phyloP scores from a whole-genome alignment of 345 rosid genomes.

The Citrus sinensis region DNA sequence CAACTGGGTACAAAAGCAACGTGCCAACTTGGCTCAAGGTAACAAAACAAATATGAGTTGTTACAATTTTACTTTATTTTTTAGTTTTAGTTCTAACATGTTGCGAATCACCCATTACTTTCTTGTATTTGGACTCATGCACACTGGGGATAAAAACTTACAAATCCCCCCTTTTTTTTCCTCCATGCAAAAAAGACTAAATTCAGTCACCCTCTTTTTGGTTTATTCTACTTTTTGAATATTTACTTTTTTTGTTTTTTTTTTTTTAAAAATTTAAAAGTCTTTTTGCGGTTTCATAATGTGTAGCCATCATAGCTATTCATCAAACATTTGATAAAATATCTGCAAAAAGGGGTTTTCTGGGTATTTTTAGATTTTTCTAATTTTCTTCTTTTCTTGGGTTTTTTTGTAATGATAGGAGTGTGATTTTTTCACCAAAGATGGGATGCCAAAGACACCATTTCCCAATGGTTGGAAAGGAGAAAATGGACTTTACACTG shows the following conservation, averaged over 20 bases:
- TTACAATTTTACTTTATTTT: neutral
- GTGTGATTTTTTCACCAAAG: constrained; percentile 61
- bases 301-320: constrained; percentile 13
- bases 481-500: constrained; percentile 66
- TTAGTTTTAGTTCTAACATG: constrained; percentile 37
- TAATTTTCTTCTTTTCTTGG: neutral
- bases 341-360: neutral
- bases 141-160: constrained; percentile 19
- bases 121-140: constrained; percentile 38
- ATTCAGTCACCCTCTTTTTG: constrained; percentile 21
- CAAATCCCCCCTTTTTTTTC: constrained; percentile 25
- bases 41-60: constrained; percentile 7
- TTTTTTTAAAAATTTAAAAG: neutral
- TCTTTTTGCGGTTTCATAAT: neutral
- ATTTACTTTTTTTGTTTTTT: neutral
- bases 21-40: constrained; percentile 96
- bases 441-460: constrained; percentile 76
- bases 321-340: neutral
- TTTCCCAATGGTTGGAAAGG: constrained; percentile 91
- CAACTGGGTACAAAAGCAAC: constrained; percentile 91
- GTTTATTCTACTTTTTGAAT: constrained; percentile 15
- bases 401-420: constrained; percentile 30
- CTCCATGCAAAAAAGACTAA: constrained; percentile 38
- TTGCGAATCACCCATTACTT: constrained; percentile 40
- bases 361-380: neutral